Percentiles rank a stretch among this genome's conserved stretches.
These are phyloP conservation scores for barrel medic (Medicago truncatula) DNA, from an alignment of 306 rosid genomes.

Conservation along the genomic window DNA sequence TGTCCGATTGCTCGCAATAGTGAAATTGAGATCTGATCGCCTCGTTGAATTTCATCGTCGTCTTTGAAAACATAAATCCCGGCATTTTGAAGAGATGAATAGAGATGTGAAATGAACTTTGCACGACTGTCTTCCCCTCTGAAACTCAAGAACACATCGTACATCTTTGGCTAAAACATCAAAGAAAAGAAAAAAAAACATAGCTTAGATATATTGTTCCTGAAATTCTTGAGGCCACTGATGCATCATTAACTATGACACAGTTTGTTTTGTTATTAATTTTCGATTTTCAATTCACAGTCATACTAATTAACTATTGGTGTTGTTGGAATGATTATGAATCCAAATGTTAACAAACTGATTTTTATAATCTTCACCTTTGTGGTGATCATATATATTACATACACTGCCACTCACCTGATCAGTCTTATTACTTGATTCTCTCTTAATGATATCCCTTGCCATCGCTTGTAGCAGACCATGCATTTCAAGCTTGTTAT, in stretches of 20 bases:
- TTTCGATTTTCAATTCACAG: no score
- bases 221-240: background rate
- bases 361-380: background rate
- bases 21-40: no score
- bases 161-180: conserved; percentile 1
- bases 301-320: no score
- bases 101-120: background rate
- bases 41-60: no score
- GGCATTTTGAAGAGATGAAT: background rate
- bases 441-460: no score
- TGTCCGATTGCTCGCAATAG: no score
- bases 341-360: no score
- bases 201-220: background rate
- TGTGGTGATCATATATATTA: background rate
- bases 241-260: no score
- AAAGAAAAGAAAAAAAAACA: background rate
- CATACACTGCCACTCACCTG: background rate
- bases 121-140: conserved; percentile 25
- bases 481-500: no score
- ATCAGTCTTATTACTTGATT: background rate
- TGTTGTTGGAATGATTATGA: no score
- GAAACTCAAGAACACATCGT: conserved; percentile 30
- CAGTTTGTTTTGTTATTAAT: no score
- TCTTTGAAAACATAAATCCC: background rate
- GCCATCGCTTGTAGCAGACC: no score